Base-by-base conservation (phyloP, 805 yeast species). In the Geotrichum ghanense region DNA sequence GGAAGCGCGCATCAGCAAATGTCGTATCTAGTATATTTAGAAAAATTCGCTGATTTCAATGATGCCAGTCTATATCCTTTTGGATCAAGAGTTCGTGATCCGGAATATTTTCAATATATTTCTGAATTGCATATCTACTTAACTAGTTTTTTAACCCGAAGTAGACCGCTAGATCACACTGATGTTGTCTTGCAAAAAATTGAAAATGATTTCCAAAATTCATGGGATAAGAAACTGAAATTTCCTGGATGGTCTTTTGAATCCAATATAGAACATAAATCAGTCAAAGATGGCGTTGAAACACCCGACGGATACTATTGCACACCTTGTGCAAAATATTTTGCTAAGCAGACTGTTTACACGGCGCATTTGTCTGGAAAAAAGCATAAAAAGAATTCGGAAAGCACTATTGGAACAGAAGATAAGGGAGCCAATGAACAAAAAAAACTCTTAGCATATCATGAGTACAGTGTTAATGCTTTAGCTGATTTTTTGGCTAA, bases 351-450 rank as follows among this genome's bases (percentile, higher is more conserved):
- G 22, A 64, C 87, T 0, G 92, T 84, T 0, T 88, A 69, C 58
- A 63, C 72, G 3, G 79, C 75, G 2, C 97, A 90, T 68, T 61
- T 86, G 22, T 50, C 56, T 1, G 95, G 95, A 1, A 84, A 83
- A 58, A 81, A 80, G 54, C 97, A 90, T 59, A 65, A 70, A 48
- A 81, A 78, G 53, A 76, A 76, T 34, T 58, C 54, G 0, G 45
- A 47, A 26, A 48, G 31, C 21, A 34, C 22, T 6, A 7, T 31
- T 14, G 37, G 19, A n/a, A 17, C 46, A 16, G 41, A 43, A 41
- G 10, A 21, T 12, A 6, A 40, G 6, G 23, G 21, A 35, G 23
- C 26, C 45, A 23, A 44, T 41, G 35, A 43, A 20, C 45, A 51
- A 43, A 53, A 58, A 6, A 54, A 53, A 27, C 48, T 56, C 1